phyloP scores from a whole-genome alignment of 805 yeast species.

The Metschnikowia proteae region DNA sequence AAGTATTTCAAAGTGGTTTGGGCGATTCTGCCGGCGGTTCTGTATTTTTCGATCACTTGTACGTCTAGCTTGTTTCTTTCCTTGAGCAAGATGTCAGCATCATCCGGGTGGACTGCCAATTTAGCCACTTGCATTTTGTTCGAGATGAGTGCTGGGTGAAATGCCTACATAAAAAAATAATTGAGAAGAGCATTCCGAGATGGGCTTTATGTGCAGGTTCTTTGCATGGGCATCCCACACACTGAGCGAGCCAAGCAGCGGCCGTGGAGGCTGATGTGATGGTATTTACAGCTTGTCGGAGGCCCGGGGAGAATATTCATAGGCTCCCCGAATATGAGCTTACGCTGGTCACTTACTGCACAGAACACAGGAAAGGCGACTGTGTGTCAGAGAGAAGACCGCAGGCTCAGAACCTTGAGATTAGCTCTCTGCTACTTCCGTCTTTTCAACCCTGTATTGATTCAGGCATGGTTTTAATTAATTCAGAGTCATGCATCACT shows the following conservation, averaged over 20 bases:
- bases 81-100: slow-evolving; percentile 66
- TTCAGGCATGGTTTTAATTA: no score
- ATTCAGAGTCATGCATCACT: no score
- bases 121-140: slow-evolving; percentile 65
- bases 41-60: slow-evolving; percentile 70
- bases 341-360: no score
- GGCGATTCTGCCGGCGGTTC: slow-evolving; percentile 83
- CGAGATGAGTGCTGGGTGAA: slow-evolving; percentile 1
- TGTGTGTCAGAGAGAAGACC: no score
- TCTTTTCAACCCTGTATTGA: no score
- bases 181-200: slow-evolving; percentile 12
- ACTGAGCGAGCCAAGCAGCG: not conserved
- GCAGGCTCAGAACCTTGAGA: no score
- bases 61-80: slow-evolving; percentile 66
- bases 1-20: slow-evolving; percentile 77
- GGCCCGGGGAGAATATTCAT: no score
- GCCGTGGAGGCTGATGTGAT: no score
- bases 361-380: no score
- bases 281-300: no score
- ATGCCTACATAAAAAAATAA: slow-evolving; percentile 5
- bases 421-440: no score
- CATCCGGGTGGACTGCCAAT: slow-evolving; percentile 70
- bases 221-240: not conserved
- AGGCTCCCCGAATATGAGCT: no score
- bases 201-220: slow-evolving; percentile 15